These are phyloP conservation scores for Saccharomyces uvarum DNA, from an alignment of 1,139 yeast genomes.

Conservation along the genomic window DNA sequence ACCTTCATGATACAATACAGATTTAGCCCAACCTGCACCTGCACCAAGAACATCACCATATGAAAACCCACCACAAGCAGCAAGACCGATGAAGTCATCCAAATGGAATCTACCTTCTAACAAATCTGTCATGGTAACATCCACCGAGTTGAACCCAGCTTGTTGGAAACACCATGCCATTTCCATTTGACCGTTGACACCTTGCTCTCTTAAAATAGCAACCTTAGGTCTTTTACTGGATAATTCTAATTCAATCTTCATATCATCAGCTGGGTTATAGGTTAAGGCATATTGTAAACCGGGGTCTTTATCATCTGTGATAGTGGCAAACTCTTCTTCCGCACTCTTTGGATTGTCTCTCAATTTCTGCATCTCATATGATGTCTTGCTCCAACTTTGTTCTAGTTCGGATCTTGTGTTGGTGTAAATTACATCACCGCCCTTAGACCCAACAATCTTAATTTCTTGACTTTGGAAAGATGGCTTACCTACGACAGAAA, in stretches of 20 bases:
- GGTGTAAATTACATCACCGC: conserved; percentile 38
- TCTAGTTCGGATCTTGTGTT: conserved; percentile 67
- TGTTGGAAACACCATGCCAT: conserved; percentile 96
- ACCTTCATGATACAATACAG: conserved; percentile 77
- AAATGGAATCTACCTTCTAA: conserved; percentile 65
- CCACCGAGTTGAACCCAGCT: conserved; percentile 90
- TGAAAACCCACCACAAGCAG: conserved; percentile 99
- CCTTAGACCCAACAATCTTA: conserved; percentile 37
- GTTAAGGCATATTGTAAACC: conserved; percentile 80
- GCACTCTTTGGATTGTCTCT: conserved; percentile 94
- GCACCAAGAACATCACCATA: conserved; percentile 99
- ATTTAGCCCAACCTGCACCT: conserved; percentile 98
- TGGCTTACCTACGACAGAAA: conserved; percentile 64
- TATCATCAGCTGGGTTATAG: conserved; percentile 47
- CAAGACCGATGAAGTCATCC: conserved; percentile 81
- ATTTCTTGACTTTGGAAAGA: conserved; percentile 46
- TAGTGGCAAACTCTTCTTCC: conserved; percentile 70
- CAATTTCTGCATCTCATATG: conserved; percentile 80
- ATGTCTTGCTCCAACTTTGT: conserved; percentile 80
- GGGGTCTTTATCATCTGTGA: conserved; percentile 77
- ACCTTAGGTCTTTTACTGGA: conserved; percentile 63
- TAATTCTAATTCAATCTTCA: conserved; percentile 31
- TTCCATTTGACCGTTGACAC: conserved; percentile 96
- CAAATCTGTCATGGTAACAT: conserved; percentile 95
- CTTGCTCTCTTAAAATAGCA: conserved; percentile 96